Base-by-base conservation (phyloP, 2,329 filamentous ascomycete genomes). In the Talaromyces sp. region DNA sequence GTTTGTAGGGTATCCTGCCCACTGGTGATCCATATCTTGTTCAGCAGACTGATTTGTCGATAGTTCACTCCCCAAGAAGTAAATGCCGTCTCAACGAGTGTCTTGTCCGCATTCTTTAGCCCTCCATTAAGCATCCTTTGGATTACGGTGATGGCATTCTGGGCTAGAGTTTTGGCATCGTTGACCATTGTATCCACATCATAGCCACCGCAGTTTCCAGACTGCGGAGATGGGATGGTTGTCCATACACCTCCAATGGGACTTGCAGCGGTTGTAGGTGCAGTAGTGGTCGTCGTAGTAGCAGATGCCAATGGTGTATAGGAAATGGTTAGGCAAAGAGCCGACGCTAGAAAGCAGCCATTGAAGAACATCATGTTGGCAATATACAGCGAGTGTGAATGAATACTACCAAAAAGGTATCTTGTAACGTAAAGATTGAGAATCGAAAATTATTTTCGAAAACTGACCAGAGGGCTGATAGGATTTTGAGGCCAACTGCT, bases 141-240 rank as follows among this genome's bases (percentile, higher is more conserved):
- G 17, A 54, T 54, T n/a, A 27, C 51, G 1, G 51, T 54, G n/a
- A 54, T 54, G 27, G 51, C 51, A 13, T 54, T 54, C 8, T 54
- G 51, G 7, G 51, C 51, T 6, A 54, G 17, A 5, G 27, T 34
- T 34, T 54, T 54, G 17, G 51, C 51, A 31, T 54, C 51, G 51
- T 54, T 54, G 51, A 54, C 51, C 51, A 54, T 54, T 31, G 51
- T 54, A 27, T 54, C 27, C 17, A 54, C 51, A 54, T 54, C 51
- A 6, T 54, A 54, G 8, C 51, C 27, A 19, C 2, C 51, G n/a
- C 51, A 54, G 13, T 54, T 54, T 19, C 51, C 51, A 19, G 15
- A 10, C 3, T 54, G 51, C 5, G 51, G 51, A 19, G 51, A 31
- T 54, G 51, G 51, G 1, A 54, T 54, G 5, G 51, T 54, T 31